Conservation (phyloP, 177 flowering plant genomes). For the Vitis hybrid region DNA sequence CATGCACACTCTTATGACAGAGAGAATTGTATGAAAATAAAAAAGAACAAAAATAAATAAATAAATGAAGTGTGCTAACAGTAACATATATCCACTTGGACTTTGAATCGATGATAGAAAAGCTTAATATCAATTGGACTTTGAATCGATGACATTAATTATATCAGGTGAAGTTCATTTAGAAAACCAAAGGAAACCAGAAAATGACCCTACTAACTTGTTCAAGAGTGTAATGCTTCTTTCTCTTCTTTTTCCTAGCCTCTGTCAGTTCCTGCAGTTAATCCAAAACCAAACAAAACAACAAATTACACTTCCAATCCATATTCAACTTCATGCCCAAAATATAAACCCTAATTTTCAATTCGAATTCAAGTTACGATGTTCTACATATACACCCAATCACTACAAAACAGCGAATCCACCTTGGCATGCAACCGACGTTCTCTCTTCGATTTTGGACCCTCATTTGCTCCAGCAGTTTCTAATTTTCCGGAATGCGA, state of each 20-base stretch:
- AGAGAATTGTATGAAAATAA: background rate
- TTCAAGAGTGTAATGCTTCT: conserved; percentile 76
- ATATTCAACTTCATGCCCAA: background rate
- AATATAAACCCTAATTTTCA: background rate
- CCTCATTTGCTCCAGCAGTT: conserved; percentile 17
- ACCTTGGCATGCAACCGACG: conserved; percentile 63
- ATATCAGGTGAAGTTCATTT: too few species aligned
- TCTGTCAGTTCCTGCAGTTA: conserved; percentile 70
- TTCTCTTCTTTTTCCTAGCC: conserved; percentile 89
- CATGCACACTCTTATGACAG: background rate
- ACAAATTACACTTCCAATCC: background rate
- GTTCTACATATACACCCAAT: background rate
- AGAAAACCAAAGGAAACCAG: too few species aligned
- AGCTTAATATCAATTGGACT: too few species aligned
- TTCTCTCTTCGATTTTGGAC: conserved; percentile 36
- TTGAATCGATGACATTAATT: too few species aligned
- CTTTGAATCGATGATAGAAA: too few species aligned
- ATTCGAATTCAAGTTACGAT: background rate
- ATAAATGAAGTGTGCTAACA: background rate
- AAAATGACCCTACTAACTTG: conserved; percentile 37
- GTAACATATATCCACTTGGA: too few species aligned
- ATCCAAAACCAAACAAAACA: background rate
- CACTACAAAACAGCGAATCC: background rate
- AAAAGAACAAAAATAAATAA: background rate
- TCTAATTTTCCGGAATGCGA: conserved; percentile 21